Evolutionary conservation across 139 green algal genomes (phyloP), one percentile per base, ranked within the genome.

Genomic region (Ostreobium quekettii): DNA sequence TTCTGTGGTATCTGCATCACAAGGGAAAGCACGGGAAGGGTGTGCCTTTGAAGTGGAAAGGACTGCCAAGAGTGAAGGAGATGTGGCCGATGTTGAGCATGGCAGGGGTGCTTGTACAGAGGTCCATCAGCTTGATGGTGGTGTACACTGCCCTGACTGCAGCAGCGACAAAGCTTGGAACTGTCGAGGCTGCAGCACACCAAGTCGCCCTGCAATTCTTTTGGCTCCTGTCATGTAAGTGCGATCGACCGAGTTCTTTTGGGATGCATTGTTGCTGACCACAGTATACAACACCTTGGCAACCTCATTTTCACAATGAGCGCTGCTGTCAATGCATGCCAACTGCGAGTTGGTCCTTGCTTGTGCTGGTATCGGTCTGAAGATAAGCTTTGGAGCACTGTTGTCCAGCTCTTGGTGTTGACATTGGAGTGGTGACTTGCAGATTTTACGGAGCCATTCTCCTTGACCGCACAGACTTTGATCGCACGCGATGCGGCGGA

Each of bases 191-290:
- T 30, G 61, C 61, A 4, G 61, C 61, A 56, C 61, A 68, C 26
- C 61, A 68, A 56, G 61, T 68, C 4, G 30, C 36, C 8, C 61
- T 68, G 32, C 61, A 68, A 37, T 30, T 53, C 35, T 68, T 57
- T 29, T 56, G 32, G 36, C 26, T 68, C 36, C 7, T 56, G 35
- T n/a, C 35, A 11, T 47, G 42, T 53, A 19, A 53, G 42, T 53
- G 11, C 19, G n/a, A n/a, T n/a, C n/a, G n/a, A n/a, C n/a, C n/a
- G n/a, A n/a, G n/a, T n/a, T n/a, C n/a, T n/a, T n/a, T n/a, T n/a
- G n/a, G n/a, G n/a, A n/a, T n/a, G n/a, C n/a, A n/a, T n/a, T n/a
- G n/a, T n/a, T n/a, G n/a, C n/a, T n/a, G n/a, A n/a, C n/a, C n/a
- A n/a, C n/a, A n/a, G n/a, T n/a, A n/a, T n/a, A n/a, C n/a, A n/a